Evolutionary conservation across 2,329 filamentous ascomycete genomes (phyloP).

Genomic region (Nigrospora osmanthi): DNA sequence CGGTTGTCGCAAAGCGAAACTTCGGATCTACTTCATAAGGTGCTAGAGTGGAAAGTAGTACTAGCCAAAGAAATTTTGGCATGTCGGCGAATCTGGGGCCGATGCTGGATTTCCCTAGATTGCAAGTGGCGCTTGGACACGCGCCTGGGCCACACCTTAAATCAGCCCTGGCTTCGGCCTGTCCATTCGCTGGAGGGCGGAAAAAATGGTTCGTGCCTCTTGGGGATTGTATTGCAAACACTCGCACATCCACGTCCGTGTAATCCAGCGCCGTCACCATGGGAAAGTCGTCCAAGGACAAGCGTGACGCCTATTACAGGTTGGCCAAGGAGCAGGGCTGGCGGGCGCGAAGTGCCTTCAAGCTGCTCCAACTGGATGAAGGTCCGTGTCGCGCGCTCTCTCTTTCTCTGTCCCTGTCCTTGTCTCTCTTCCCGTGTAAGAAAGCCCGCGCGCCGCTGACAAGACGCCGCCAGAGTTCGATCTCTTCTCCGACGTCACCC

Average conservation of each 20-base stretch:
- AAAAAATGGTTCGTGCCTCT: constrained; percentile 6
- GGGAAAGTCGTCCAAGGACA: constrained; percentile 98
- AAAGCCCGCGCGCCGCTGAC: background rate
- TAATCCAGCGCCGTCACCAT: constrained; percentile 35
- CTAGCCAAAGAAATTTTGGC: too few species aligned
- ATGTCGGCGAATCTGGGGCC: too few species aligned
- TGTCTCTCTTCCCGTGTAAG: constrained; percentile 1
- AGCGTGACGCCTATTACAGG: constrained; percentile 94
- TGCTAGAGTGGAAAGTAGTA: too few species aligned
- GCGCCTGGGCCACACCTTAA: constrained; percentile 16
- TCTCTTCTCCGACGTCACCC: constrained; percentile 79
- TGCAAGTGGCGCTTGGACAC: too few species aligned
- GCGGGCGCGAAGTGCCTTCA: constrained; percentile 94
- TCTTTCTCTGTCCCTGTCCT: too few species aligned
- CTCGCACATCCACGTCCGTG: too few species aligned
- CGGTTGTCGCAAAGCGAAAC: too few species aligned
- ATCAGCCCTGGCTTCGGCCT: constrained; percentile 12
- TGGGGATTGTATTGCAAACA: too few species aligned
- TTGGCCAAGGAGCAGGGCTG: constrained; percentile 98
- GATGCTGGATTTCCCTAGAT: too few species aligned
- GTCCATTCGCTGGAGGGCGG: constrained; percentile 4
- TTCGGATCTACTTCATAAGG: too few species aligned
- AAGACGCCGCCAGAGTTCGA: constrained; percentile 64
- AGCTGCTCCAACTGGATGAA: constrained; percentile 90
- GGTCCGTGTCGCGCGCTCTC: constrained; percentile 27